These are phyloP conservation scores for Nothophytophthora sp. DNA, from an alignment of 352 stramenopile species.

Conservation along the genomic window DNA sequence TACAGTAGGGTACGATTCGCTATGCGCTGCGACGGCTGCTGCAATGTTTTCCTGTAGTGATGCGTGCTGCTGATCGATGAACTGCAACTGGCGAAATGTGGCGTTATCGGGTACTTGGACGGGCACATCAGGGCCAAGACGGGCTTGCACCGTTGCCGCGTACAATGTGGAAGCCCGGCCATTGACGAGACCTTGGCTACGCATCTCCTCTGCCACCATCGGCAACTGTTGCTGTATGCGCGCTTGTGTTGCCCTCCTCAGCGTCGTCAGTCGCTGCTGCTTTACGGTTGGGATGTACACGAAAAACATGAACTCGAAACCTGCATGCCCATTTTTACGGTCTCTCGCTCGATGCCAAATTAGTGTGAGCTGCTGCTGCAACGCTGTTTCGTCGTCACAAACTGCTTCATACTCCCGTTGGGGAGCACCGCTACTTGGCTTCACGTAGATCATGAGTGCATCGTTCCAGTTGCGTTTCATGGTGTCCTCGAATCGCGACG, in stretches of 20 bases:
- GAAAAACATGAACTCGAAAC: slow-evolving; percentile 13
- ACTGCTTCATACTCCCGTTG: slow-evolving; percentile 7
- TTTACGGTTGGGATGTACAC: slow-evolving; percentile 8
- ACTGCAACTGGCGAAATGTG: slow-evolving; percentile 11
- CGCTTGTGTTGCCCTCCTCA: slow-evolving; percentile 4
- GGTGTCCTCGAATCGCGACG: too few relatives aligned
- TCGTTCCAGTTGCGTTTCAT: too few relatives aligned
- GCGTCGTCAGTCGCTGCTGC: background rate
- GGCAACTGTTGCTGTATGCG: slow-evolving; percentile 7
- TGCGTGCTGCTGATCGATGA: background rate
- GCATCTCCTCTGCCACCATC: background rate
- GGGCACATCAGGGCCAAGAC: background rate
- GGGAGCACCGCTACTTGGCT: slow-evolving; percentile 1
- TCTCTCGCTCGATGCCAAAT: slow-evolving; percentile 3
- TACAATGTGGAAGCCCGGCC: background rate
- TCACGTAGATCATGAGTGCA: too few relatives aligned
- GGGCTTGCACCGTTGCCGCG: slow-evolving; percentile 11
- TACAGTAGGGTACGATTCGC: background rate
- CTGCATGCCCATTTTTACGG: slow-evolving; percentile 5
- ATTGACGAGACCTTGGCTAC: slow-evolving; percentile 1
- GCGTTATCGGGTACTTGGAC: slow-evolving; percentile 3
- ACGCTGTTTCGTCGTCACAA: background rate
- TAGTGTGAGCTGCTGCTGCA: background rate
- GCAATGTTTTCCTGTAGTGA: background rate
- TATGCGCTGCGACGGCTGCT: background rate